Evolutionary conservation across 164 flowering plant genomes (phyloP), one percentile per base, ranked within the genome.

Genomic region (Tetracentron sinense): DNA sequence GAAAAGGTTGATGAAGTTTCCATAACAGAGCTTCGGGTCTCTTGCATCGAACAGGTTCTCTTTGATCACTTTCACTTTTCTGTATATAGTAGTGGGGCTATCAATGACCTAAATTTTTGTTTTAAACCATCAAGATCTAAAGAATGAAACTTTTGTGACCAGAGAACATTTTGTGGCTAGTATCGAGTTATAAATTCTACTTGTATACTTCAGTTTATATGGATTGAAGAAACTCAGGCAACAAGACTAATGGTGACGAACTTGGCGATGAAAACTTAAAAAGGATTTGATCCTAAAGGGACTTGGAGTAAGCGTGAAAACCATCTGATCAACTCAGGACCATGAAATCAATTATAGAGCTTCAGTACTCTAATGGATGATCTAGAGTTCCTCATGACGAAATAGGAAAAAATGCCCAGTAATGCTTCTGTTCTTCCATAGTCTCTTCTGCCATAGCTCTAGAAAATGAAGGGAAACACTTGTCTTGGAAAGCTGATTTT

Each of bases 21-120:
- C 7, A 81, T 75, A 59, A 71, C 95, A 6, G 89, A 89, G 67
- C 76, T 82, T 16, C 83, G 86, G 4, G 80, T 94, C 29, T 85
- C 90, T 66, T 86, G 93, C 78, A 83, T 94, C 19, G 89, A 89
- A 72, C 96, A 89, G 93, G 97, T 94, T 71, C 22, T 47, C 20
- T 0, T 35, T 22, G 1, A 28, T 6, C 11, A 21, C 26, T 22
- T 51, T 22, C 54, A 12, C 6, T 15, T 54, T 58, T 21, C 27
- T n/a, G n/a, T n/a, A n/a, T n/a, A n/a, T n/a, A n/a, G n/a, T n/a
- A n/a, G n/a, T n/a, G n/a, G n/a, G n/a, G n/a, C n/a, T n/a, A n/a
- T n/a, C n/a, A n/a, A n/a, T n/a, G n/a, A n/a, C n/a, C n/a, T n/a
- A n/a, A n/a, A n/a, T n/a, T n/a, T n/a, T n/a, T n/a, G n/a, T n/a